Evolutionary conservation across 2,329 filamentous ascomycete species (phyloP), one percentile per base, ranked within the genome.

Genomic region (Cladosporium sp.): DNA sequence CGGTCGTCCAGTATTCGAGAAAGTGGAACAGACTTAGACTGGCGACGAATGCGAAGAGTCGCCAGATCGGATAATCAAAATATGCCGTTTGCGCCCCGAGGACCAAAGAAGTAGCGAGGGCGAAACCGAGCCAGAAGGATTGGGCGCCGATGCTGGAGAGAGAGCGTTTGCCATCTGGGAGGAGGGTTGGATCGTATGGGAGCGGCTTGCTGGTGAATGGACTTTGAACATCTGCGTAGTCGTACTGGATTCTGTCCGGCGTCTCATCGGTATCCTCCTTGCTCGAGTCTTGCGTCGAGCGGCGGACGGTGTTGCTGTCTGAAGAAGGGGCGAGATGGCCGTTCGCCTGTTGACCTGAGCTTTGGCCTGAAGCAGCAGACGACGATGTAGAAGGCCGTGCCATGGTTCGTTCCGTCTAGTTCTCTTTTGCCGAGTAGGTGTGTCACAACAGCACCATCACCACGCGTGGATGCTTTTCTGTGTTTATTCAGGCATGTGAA

Each of bases 1-100:
- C 91, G 0, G 92, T 96, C 32, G 85, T 89, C 78, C 84, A 95
- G 76, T 91, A 98, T 72, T 98, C 93, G 69, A 97, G 84, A 72
- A 95, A 97, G 76, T 98, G 93, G 73, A 97, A 97, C 31, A 86
- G 62, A 22, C 85, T 80, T 44, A 97, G 83, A 11, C 83, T 75
- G 48, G 74, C 73, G 44, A 86, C 64, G 73, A 92, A 92, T 67
- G 80, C 76, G 8, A 77, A 75, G 1, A 81, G 67, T 18, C 82
- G 75, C 82, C 82, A 86, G 40, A 70, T 61, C 22, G 51, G 9
- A 42, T 57, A 34, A 31, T 57, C 32, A n/a, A 66, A 49, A 38
- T 59, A 62, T 42, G 56, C 37, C n/a, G 58, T 58, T 5, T 50
- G 44, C 2, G 18, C 9, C n/a, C 28, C 52, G 33, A 66, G 52